Evolutionary conservation across 2,329 filamentous ascomycete species (phyloP), one percentile per base, ranked within the genome.

Genomic region (Sporothrix variecibatus): DNA sequence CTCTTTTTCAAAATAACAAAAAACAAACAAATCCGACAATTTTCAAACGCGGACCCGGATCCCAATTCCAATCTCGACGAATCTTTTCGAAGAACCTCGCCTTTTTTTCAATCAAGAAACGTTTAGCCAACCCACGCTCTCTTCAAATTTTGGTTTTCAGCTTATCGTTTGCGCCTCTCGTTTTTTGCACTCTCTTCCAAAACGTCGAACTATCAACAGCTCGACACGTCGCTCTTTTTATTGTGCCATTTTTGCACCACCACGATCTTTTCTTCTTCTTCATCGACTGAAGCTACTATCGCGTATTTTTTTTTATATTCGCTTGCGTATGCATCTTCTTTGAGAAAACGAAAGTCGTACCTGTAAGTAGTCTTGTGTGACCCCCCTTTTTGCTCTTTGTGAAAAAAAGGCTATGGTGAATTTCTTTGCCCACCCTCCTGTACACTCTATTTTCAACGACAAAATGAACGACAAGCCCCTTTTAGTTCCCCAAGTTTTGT

Each of bases 111-210:
- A 64, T 31, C 71, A 69, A 72, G 26, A 46, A 68, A 49, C 68
- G 68, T 64, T 56, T 68, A 68, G 72, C 72, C 72, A 71, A 73
- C 64, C 60, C 72, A 60, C 65, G 43, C 65, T 68, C 65, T 51
- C 26, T 68, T 68, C 65, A 62, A 68, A 64, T 72, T 60, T 71
- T 68, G 60, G 71, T 74, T 74, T 75, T 68, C 56, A 72, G 70
- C 70, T 51, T 71, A 53, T 64, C 46, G 40, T 64, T 72, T 53
- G 60, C 71, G 60, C 31, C 71, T 67, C 65, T 73, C 71, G 51
- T 51, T 71, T 84, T 85, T 58, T 68, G 51, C 26, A 56, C 23
- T 34, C n/a, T 51, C n/a, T 49, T 71, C 53, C 23, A 60, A 60
- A 64, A 71, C 72, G 72, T 65, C 72, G 67, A 40, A 26, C 56